Evolutionary conservation across 164 flowering plant species (phyloP).

Genomic region (Nelumbo lutea): DNA sequence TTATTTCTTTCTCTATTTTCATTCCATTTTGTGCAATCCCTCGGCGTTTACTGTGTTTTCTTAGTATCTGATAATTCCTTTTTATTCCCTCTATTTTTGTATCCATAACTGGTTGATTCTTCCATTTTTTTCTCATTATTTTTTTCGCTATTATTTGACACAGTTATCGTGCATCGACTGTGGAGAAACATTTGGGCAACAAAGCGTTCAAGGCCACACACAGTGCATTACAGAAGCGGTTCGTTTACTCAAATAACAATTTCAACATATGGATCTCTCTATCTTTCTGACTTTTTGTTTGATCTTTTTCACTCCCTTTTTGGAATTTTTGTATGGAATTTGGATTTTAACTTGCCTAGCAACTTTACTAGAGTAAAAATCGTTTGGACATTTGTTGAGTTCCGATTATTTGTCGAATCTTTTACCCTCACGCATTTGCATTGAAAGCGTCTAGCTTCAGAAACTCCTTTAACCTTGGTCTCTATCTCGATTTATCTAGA

Average conservation of each 20-base stretch:
- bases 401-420: too few relatives aligned
- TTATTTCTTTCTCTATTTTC: background rate
- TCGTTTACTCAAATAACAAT: slow-evolving; percentile 10
- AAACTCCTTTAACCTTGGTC: too few relatives aligned
- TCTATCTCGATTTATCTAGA: too few relatives aligned
- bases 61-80: background rate
- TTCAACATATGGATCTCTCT: background rate
- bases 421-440: too few relatives aligned
- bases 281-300: background rate
- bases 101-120: background rate
- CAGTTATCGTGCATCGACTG: slow-evolving; percentile 98
- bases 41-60: too few relatives aligned
- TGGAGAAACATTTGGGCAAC: slow-evolving; percentile 64
- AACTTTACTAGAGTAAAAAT: too few relatives aligned
- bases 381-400: too few relatives aligned
- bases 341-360: too few relatives aligned
- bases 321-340: too few relatives aligned
- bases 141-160: slow-evolving; percentile 7
- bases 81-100: background rate
- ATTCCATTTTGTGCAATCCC: background rate
- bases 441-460: too few relatives aligned
- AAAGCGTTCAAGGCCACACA: slow-evolving; percentile 71
- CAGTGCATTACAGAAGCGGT: slow-evolving; percentile 92
- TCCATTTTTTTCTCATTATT: background rate
- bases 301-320: background rate